phyloP scores from a whole-genome alignment of 2,329 filamentous ascomycete genomes.

The Coniochaeta hoffmannii region DNA sequence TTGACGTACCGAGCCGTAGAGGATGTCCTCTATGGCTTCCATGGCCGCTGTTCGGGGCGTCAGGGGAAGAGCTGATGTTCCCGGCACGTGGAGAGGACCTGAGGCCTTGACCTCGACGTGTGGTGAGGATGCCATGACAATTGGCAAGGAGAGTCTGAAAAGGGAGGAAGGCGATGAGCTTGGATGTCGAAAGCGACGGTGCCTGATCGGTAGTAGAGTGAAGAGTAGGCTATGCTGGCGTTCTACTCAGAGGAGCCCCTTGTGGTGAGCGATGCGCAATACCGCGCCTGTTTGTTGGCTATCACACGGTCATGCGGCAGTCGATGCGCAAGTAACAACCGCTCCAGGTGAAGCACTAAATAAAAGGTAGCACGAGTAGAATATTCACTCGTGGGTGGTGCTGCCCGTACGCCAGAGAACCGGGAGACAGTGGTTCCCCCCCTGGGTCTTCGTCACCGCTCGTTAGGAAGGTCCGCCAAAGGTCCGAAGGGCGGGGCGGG shows the following conservation, averaged over 20 bases:
- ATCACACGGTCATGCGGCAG: background rate
- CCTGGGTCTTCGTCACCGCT: constrained; percentile 2
- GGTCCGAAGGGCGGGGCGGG: constrained; percentile 2
- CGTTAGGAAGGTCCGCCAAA: constrained; percentile 2
- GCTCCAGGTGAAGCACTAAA: background rate
- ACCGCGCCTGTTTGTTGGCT: background rate
- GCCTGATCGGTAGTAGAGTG: background rate
- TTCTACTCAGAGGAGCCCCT: background rate
- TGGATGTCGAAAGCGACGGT: background rate
- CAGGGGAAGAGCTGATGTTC: constrained; percentile 7
- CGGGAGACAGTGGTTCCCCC: background rate
- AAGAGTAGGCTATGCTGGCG: background rate
- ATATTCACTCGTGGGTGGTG: background rate
- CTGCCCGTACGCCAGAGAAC: background rate
- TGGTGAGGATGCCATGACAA: constrained; percentile 16
- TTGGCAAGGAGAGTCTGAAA: background rate
- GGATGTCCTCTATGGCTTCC: constrained; percentile 77
- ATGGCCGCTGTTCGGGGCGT: constrained; percentile 32
- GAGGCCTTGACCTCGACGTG: constrained; percentile 9
- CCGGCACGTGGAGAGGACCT: constrained; percentile 6
- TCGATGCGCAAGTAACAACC: background rate
- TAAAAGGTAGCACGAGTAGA: background rate
- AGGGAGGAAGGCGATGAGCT: no score
- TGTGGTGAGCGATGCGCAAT: background rate
- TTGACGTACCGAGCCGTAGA: constrained; percentile 72